phyloP scores from a whole-genome alignment of 345 rosid genomes.

The Brassica carinata region DNA sequence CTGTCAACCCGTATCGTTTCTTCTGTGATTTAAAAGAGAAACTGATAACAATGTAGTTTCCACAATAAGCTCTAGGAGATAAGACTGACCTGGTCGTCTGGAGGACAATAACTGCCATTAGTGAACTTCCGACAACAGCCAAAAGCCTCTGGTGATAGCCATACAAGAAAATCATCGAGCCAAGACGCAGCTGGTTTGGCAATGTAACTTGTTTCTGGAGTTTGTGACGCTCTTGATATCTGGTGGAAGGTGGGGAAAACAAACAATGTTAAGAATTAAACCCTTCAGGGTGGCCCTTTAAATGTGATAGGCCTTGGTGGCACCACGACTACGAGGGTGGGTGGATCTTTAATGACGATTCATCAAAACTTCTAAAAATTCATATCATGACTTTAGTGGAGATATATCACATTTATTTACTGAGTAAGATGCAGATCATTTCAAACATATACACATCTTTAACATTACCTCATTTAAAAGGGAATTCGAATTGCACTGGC shows the following conservation, averaged over 20 bases:
- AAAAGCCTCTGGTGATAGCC: slow-evolving; percentile 94
- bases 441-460: not conserved
- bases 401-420: slow-evolving; percentile 12
- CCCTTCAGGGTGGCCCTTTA: slow-evolving; percentile 12
- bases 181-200: slow-evolving; percentile 99
- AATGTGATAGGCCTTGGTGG: slow-evolving; percentile 20
- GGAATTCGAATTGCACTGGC: slow-evolving; percentile 81
- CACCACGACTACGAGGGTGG: not conserved
- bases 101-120: slow-evolving; percentile 85
- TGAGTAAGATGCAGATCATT: slow-evolving; percentile 12
- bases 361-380: slow-evolving; percentile 19
- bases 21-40: not conserved
- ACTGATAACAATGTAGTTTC: slow-evolving; percentile 19
- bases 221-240: slow-evolving; percentile 83
- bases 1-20: slow-evolving; percentile 17
- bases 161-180: slow-evolving; percentile 94
- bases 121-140: slow-evolving; percentile 91
- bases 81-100: slow-evolving; percentile 87
- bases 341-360: slow-evolving; percentile 31
- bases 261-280: slow-evolving; percentile 16
- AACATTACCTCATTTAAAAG: slow-evolving; percentile 77
- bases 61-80: slow-evolving; percentile 16
- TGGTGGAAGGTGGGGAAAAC: slow-evolving; percentile 36
- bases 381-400: slow-evolving; percentile 17
- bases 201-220: slow-evolving; percentile 81